Base-by-base conservation (phyloP, 2,329 filamentous ascomycete species). In the Fusarium algeriense region DNA sequence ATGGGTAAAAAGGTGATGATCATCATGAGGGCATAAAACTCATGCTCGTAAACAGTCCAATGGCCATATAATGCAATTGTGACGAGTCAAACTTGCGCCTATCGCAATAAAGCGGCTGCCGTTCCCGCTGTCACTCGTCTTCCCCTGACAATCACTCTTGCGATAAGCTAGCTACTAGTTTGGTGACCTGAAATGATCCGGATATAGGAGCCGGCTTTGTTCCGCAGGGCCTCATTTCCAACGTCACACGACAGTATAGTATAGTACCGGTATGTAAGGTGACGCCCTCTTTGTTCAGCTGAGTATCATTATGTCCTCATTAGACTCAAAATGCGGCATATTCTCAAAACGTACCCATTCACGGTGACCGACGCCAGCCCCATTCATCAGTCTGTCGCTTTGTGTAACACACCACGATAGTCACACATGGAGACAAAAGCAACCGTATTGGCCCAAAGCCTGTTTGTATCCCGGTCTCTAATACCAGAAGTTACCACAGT, bases 311-410 rank as follows among this genome's bases (percentile, higher is more conserved):
- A 6, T 41, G 28, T 49, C n/a, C 37, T 49, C 26, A 41, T 20
- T 13, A 26, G 23, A 30, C 32, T 20, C 12, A 14, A 8, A 48
- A 40, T 66, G 19, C 19, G 14, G 50, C 61, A 67, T 66, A 61
- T 10, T 35, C 26, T 7, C 17, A 53, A 20, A 12, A 17, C 5
- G 17, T 34, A 28, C 7, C 8, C 5, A 7, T 13, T 17, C n/a
- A 10, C 14, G 3, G 3, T 37, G 34, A 67, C 66, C 64, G 48
- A 7, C 2, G 20, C 14, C 8, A 35, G 60, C 26, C 41, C 28
- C 28, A 60, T 38, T 66, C 32, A 48, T 32, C 20, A 43, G 40
- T 26, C 19, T 35, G 9, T 2, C n/a, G 19, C 23, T 48, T 37
- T 60, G 48, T 49, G 46, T 20, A 23, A 65, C 60, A 28, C 44